A percentile compares a stretch with the other conserved stretches of the same genome.
Conservation (phyloP, 768 basidiomycete genomes). For the Termitomyces sp. region DNA sequence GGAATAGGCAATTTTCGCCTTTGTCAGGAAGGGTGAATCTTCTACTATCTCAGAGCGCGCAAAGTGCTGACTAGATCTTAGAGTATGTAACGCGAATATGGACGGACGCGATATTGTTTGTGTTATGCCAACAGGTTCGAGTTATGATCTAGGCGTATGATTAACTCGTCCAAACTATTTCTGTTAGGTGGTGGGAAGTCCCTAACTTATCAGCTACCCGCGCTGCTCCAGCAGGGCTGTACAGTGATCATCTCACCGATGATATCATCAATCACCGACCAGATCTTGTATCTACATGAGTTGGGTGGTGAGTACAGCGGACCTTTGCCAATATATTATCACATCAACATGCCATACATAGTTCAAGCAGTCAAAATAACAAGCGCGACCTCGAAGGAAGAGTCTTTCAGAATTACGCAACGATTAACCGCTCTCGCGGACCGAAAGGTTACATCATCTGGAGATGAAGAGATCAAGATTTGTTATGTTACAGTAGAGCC, state of each 20-base stretch:
- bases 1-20: slow-evolving; percentile 67
- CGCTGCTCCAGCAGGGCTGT: slow-evolving; percentile 70
- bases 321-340: neutral
- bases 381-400: slow-evolving; percentile 56
- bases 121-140: slow-evolving; percentile 81
- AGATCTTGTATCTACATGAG: slow-evolving; percentile 70
- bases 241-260: slow-evolving; percentile 85
- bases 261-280: slow-evolving; percentile 77
- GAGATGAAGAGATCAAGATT: slow-evolving; percentile 57
- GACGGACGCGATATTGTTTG: slow-evolving; percentile 82
- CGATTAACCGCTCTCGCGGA: slow-evolving; percentile 48
- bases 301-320: slow-evolving; percentile 46
- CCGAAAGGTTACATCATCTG: slow-evolving; percentile 22
- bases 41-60: neutral
- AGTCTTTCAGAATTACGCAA: slow-evolving; percentile 43
- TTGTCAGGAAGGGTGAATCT: slow-evolving; percentile 78
- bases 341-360: slow-evolving; percentile 22
- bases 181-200: slow-evolving; percentile 83
- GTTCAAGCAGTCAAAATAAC: slow-evolving; percentile 82
- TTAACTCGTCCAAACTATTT: slow-evolving; percentile 2
- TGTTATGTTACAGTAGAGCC: slow-evolving; percentile 78
- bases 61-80: slow-evolving; percentile 23
- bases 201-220: slow-evolving; percentile 90
- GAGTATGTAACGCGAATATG: slow-evolving; percentile 91
- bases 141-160: neutral